phyloP scores from a whole-genome alignment of 176 grass and related monocot genomes.

The Carex cristatella region DNA sequence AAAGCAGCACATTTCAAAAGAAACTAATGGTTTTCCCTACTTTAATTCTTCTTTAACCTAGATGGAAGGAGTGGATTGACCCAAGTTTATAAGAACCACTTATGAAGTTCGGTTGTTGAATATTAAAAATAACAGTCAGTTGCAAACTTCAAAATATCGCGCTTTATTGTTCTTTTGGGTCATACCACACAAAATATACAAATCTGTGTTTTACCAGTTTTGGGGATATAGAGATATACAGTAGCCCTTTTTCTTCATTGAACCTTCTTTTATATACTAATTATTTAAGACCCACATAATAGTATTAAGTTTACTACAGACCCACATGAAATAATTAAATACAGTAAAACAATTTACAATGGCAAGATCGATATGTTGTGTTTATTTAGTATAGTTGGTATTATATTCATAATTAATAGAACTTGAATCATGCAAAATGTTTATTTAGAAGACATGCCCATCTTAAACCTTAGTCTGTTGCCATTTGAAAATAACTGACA shows the following conservation, averaged over 20 bases:
- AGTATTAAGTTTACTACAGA: not conserved
- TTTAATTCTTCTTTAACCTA: not conserved
- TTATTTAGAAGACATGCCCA: not conserved
- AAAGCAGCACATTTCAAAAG: not conserved
- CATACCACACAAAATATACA: not conserved
- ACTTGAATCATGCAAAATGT: not conserved
- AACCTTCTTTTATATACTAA: not conserved
- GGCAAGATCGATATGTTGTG: not conserved
- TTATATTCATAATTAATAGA: not conserved
- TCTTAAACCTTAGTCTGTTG: not conserved
- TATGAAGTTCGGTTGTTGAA: not conserved
- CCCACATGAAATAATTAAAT: not conserved
- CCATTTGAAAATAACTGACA: not conserved
- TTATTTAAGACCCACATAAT: not conserved
- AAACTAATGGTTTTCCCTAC: not conserved
- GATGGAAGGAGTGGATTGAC: not conserved
- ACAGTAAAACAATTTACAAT: not conserved
- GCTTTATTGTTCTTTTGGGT: not conserved
- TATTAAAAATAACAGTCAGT: not conserved
- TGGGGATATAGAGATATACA: not conserved
- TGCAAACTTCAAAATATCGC: not conserved
- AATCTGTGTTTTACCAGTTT: not conserved
- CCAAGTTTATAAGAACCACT: not conserved
- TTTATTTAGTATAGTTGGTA: not conserved
- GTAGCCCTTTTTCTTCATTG: not conserved